Evolutionary conservation across 2,329 filamentous ascomycete genomes (phyloP), one percentile per base, ranked within the genome.

Genomic region (Pyricularia sp.): DNA sequence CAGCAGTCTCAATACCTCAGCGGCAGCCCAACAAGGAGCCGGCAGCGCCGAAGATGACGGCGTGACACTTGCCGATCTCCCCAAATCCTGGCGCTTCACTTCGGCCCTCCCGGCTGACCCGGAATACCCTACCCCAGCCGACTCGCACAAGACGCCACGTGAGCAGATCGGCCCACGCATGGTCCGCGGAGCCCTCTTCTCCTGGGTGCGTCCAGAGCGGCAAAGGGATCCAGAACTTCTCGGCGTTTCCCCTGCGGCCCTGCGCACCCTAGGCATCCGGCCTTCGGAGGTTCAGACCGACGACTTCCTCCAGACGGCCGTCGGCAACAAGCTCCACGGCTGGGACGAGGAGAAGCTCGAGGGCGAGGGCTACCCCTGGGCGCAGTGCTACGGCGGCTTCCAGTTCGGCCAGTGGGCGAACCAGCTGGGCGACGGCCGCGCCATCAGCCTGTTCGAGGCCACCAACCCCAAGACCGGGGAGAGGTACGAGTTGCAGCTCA

Each of bases 341-440:
- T 90, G 89, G 84, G 84, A 91, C 68, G 84, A 88, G 66, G 82
- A 86, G 66, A 68, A 66, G 6, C 63, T 67, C 9, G 67, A 68
- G 1, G 68, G 68, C 9, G 67, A 67, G 4, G 86, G 94, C 59
- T 99, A 99, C 74, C 93, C 94, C 0, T 99, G 94, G 94, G 93
- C 94, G 35, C 94, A 99, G 77, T 97, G 94, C 78, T 99, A 99
- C 74, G 94, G 94, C 65, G 93, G 93, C 65, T 86, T 83, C 72
- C 82, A 87, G 72, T 86, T 88, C 73, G 94, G 94, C 6, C 86
- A 89, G 69, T 99, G 93, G 93, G 94, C 94, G 3, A 93, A 94
- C 6, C 94, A 99, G 75, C 84, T 99, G 1, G 94, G 94, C 57
- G 94, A 99, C 73, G 94, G 94, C 49, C 84, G 94, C 65, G 94